Evolutionary conservation across 2,329 filamentous ascomycete genomes (phyloP).

Genomic region (Clonostachys solani): DNA sequence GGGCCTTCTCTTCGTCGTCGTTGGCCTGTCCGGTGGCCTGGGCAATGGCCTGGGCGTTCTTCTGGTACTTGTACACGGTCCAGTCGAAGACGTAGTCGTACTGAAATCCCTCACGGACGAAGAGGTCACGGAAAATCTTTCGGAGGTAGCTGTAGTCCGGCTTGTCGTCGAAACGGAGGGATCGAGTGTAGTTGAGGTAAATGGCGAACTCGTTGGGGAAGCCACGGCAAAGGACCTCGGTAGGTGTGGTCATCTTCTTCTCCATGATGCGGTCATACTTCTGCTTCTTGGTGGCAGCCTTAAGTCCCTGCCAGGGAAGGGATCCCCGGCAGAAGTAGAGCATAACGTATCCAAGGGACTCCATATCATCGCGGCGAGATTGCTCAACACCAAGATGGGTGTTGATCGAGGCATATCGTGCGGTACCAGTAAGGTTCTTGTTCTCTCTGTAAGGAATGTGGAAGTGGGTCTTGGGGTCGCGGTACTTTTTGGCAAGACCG

Average conservation of each 20-base stretch:
- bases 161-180: slow-evolving; percentile 98
- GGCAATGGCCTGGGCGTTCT: slow-evolving; percentile 94
- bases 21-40: slow-evolving; percentile 66
- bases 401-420: slow-evolving; percentile 98
- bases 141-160: slow-evolving; percentile 99
- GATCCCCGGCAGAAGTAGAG: slow-evolving; percentile 99
- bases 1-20: slow-evolving; percentile 74
- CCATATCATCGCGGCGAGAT: slow-evolving; percentile 99
- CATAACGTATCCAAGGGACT: slow-evolving; percentile 98
- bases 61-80: slow-evolving; percentile 99
- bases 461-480: slow-evolving; percentile 99
- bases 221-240: slow-evolving; percentile 95
- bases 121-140: slow-evolving; percentile 99
- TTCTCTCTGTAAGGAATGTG: slow-evolving; percentile 99
- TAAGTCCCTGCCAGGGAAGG: slow-evolving; percentile 96
- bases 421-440: slow-evolving; percentile 99
- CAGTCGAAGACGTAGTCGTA: slow-evolving; percentile 99
- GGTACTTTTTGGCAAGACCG: slow-evolving; percentile 98
- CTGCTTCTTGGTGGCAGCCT: slow-evolving; percentile 99
- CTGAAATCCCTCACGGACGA: slow-evolving; percentile 98
- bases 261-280: slow-evolving; percentile 99
- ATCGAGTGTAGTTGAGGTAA: slow-evolving; percentile 98
- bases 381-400: slow-evolving; percentile 98
- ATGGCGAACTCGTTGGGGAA: slow-evolving; percentile 99
- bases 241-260: slow-evolving; percentile 99